Evolutionary conservation across 139 green algal genomes (phyloP).

Genomic region (Chlorella sp.): DNA sequence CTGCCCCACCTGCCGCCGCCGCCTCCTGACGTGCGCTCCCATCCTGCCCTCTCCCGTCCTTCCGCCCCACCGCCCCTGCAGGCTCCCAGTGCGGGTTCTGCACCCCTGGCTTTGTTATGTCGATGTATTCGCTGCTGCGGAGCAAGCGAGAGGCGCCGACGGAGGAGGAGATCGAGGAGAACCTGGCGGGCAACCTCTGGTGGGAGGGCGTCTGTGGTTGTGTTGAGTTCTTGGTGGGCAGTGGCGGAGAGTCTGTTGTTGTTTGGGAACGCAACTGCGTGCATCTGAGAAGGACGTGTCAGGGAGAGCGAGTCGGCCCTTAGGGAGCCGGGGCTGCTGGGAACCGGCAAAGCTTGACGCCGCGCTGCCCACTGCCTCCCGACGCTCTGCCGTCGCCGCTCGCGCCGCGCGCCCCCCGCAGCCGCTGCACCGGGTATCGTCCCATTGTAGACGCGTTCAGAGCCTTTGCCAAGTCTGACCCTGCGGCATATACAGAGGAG

Average conservation of each 20-base stretch:
- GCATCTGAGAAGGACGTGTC: no score
- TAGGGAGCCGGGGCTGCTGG: no score
- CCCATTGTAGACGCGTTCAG: conserved; percentile 98
- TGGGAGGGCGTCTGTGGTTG: conserved; percentile 24
- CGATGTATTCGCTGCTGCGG: conserved; percentile 91
- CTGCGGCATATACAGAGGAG: conserved; percentile 74
- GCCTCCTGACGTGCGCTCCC: no score
- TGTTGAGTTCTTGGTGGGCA: neutral
- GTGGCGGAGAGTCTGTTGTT: neutral
- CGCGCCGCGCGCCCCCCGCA: neutral
- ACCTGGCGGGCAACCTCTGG: conserved; percentile 94
- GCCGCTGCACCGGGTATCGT: conserved; percentile 94
- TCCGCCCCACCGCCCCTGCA: no score
- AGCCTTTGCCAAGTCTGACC: conserved; percentile 78
- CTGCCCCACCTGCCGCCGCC: no score
- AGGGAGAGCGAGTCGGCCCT: no score
- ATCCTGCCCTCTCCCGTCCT: no score
- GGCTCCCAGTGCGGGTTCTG: conserved; percentile 98
- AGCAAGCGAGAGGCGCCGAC: conserved; percentile 53
- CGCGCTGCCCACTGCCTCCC: no score
- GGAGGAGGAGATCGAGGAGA: conserved; percentile 92
- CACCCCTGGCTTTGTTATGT: conserved; percentile 98
- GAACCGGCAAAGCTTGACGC: no score
- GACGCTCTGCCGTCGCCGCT: no score
- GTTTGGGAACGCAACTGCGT: neutral